A percentile compares a stretch with the other conserved stretches of the same genome.
Evolutionary conservation across 2,329 filamentous ascomycete species (phyloP).

Genomic region (Colletotrichum cuscutae): DNA sequence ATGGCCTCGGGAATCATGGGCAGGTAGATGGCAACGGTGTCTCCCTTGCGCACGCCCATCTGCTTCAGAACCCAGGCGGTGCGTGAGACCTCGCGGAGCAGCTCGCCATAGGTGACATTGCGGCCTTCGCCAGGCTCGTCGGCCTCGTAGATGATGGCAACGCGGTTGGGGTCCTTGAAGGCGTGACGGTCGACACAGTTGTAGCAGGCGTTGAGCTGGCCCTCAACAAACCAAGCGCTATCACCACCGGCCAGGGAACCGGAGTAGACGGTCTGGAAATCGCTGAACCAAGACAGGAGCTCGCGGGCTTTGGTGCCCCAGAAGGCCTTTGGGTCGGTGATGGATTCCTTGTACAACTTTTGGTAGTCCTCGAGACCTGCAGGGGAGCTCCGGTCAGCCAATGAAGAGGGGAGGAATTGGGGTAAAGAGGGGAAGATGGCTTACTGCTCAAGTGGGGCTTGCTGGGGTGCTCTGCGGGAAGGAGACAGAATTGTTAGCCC

Average conservation of each 20-base stretch:
- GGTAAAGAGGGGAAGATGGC: constrained; percentile 42
- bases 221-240: constrained; percentile 94
- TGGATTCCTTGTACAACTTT: constrained; percentile 82
- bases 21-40: constrained; percentile 96
- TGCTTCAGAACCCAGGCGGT: constrained; percentile 89
- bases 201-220: constrained; percentile 93
- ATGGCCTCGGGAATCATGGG: constrained; percentile 99
- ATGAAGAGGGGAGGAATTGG: constrained; percentile 28
- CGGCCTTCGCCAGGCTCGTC: constrained; percentile 90
- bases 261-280: constrained; percentile 89
- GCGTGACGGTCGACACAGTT: constrained; percentile 98
- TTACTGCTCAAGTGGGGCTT: constrained; percentile 75
- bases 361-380: constrained; percentile 75
- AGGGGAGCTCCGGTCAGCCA: constrained; percentile 33
- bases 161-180: constrained; percentile 90
- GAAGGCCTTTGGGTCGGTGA: constrained; percentile 88
- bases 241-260: constrained; percentile 85
- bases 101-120: constrained; percentile 91
- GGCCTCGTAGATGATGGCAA: constrained; percentile 98
- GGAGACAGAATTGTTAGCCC: constrained; percentile 47
- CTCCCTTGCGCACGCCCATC: constrained; percentile 96
- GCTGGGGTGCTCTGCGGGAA: constrained; percentile 70
- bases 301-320: constrained; percentile 90
- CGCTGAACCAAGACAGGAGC: constrained; percentile 87
- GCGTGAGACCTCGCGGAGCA: constrained; percentile 90